A percentile compares a stretch with the other conserved stretches of the same genome.
Evolutionary conservation across 371 early-diverging fungal genomes (phyloP).

Genomic region (Saksenaea oblongispora): DNA sequence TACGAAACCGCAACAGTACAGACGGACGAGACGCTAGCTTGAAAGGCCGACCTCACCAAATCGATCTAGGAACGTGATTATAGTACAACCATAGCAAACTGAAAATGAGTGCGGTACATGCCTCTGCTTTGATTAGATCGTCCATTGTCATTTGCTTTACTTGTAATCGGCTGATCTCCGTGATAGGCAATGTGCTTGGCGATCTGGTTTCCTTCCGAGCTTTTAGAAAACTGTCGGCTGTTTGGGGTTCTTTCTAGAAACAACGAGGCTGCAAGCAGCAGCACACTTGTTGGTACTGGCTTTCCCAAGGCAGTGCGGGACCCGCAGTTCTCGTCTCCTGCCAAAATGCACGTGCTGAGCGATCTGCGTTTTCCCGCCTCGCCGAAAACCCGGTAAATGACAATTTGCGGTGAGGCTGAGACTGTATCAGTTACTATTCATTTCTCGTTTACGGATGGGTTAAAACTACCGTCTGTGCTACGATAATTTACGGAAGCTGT

Average conservation of each 20-base stretch:
- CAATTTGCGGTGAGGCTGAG: no score
- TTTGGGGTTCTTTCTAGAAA: conserved; percentile 90
- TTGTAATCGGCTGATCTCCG: conserved; percentile 83
- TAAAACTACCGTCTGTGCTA: no score
- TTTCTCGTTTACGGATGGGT: no score
- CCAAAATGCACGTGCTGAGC: no score
- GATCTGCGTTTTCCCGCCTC: no score
- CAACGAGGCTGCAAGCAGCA: conserved; percentile 37
- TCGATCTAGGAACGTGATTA: conserved; percentile 63
- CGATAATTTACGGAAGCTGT: no score
- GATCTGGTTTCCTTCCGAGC: conserved; percentile 78
- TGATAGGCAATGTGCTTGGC: conserved; percentile 86
- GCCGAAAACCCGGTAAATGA: no score
- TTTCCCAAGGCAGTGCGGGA: conserved; percentile 30
- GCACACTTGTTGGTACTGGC: not conserved
- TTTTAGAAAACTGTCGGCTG: conserved; percentile 87
- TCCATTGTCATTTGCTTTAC: conserved; percentile 73
- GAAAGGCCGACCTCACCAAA: conserved; percentile 90
- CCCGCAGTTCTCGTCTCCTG: no score
- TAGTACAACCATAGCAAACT: not conserved
- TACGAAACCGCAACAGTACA: conserved; percentile 86
- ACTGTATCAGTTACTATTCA: no score
- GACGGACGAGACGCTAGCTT: conserved; percentile 91
- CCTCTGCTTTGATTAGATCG: conserved; percentile 78
- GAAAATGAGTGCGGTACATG: conserved; percentile 46